phyloP scores from a whole-genome alignment of 2,329 filamentous ascomycete genomes.

The Aaosphaeria pasadenensis region DNA sequence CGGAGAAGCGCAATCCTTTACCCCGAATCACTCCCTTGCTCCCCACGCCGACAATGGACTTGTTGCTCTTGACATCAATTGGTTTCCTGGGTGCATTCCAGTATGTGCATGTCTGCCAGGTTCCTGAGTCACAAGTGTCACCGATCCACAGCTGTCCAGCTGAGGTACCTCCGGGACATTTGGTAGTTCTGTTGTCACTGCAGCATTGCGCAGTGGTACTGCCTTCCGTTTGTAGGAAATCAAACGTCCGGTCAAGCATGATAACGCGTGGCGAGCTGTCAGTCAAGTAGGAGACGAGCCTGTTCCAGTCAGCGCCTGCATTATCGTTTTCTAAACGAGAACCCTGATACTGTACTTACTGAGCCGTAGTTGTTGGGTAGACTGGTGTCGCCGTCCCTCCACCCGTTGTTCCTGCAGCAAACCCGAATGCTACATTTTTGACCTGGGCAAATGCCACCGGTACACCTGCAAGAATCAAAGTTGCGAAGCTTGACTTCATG shows the following conservation, averaged over 20 bases:
- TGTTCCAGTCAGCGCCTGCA: too few relatives aligned
- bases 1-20: constrained; percentile 50
- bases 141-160: constrained; percentile 59
- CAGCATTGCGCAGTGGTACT: constrained; percentile 54
- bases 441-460: too few relatives aligned
- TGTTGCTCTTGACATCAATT: constrained; percentile 56
- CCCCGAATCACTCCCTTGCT: constrained; percentile 55
- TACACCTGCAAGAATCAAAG: too few relatives aligned
- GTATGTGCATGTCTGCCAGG: constrained; percentile 49
- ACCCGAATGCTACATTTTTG: too few relatives aligned
- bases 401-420: too few relatives aligned
- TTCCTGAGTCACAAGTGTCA: constrained; percentile 38
- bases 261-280: constrained; percentile 56
- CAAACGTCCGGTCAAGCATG: constrained; percentile 54
- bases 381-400: too few relatives aligned
- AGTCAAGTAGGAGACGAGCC: constrained; percentile 5
- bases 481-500: too few relatives aligned
- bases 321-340: too few relatives aligned
- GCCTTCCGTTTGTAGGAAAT: constrained; percentile 57
- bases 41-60: constrained; percentile 56
- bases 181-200: constrained; percentile 44
- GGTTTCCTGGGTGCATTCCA: constrained; percentile 53
- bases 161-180: constrained; percentile 46
- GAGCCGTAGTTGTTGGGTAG: too few relatives aligned
- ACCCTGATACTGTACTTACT: too few relatives aligned